Evolutionary conservation across 371 early-diverging fungal genomes (phyloP).

Genomic region (Neoconidiobolus thromboides): DNA sequence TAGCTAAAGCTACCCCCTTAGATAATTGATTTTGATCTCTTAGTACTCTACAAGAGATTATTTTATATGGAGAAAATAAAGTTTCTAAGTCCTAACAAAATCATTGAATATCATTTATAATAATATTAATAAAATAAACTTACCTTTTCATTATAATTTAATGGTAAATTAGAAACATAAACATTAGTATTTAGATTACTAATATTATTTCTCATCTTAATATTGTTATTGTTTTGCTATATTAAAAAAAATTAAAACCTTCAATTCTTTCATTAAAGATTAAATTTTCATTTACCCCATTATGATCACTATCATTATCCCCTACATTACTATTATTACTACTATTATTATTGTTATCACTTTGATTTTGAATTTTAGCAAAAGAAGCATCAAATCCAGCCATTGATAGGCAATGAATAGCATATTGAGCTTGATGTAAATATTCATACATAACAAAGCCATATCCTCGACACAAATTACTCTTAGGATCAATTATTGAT

Average conservation of each 20-base stretch:
- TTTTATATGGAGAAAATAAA: conserved; percentile 38
- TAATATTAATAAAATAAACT: conserved; percentile 4
- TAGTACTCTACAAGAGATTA: conserved; percentile 52
- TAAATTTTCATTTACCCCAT: no score
- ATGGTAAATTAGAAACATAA: conserved; percentile 64
- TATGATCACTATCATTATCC: no score
- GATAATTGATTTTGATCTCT: conserved; percentile 34
- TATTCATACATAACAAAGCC: conserved; percentile 80
- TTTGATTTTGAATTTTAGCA: conserved; percentile 43
- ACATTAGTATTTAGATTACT: conserved; percentile 30
- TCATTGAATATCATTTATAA: background rate
- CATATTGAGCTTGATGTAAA: conserved; percentile 36
- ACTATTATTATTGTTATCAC: background rate
- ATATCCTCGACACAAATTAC: conserved; percentile 72
- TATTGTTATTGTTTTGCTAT: no score
- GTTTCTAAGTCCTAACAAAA: conserved; percentile 29
- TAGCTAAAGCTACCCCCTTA: conserved; percentile 66
- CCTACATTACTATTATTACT: no score
- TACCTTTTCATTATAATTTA: conserved; percentile 49
- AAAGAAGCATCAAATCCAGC: conserved; percentile 50
- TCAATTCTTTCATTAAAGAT: no score
- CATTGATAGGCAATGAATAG: conserved; percentile 45
- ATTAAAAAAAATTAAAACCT: no score
- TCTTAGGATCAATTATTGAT: conserved; percentile 57
- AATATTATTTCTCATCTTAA: no score